A percentile compares a stretch with the other conserved stretches of the same genome.
Evolutionary conservation across 2,329 filamentous ascomycete species (phyloP).

Genomic region (Drechslera avenae): DNA sequence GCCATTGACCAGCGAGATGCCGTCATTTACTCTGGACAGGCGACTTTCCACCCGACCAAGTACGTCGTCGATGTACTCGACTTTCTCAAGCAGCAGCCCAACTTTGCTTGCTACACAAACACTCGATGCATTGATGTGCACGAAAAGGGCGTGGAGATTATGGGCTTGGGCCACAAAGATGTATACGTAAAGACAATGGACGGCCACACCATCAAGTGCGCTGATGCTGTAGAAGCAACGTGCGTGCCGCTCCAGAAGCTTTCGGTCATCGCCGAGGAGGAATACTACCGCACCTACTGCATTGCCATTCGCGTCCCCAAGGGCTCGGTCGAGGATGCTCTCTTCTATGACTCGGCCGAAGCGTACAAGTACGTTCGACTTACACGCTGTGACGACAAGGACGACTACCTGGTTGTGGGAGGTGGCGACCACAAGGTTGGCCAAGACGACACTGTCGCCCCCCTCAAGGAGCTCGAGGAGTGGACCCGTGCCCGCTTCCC

Average conservation of each 20-base stretch:
- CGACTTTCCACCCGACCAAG: conserved; percentile 63
- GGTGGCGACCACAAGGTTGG: conserved; percentile 66
- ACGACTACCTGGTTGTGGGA: conserved; percentile 63
- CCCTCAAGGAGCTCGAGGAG: conserved; percentile 58
- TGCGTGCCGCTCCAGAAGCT: conserved; percentile 63
- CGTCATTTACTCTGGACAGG: conserved; percentile 55
- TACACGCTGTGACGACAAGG: conserved; percentile 58
- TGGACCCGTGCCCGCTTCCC: conserved; percentile 62
- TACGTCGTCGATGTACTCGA: conserved; percentile 60
- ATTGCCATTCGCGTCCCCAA: conserved; percentile 62
- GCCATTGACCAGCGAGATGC: conserved; percentile 58
- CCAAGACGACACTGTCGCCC: conserved; percentile 53
- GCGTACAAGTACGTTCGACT: conserved; percentile 62
- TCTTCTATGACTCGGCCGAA: conserved; percentile 62
- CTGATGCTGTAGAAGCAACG: conserved; percentile 57
- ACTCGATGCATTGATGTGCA: conserved; percentile 56
- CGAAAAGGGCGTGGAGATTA: conserved; percentile 55
- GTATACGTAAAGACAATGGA: conserved; percentile 55
- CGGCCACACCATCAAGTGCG: conserved; percentile 56
- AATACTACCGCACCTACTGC: conserved; percentile 61
- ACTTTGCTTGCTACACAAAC: conserved; percentile 60
- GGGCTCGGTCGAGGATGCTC: conserved; percentile 58
- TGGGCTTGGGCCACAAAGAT: conserved; percentile 53
- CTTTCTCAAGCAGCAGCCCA: conserved; percentile 58
- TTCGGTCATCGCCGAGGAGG: conserved; percentile 59